Evolutionary conservation across 129 eudicot genomes (phyloP).

Genomic region (Flaveria bidentis): DNA sequence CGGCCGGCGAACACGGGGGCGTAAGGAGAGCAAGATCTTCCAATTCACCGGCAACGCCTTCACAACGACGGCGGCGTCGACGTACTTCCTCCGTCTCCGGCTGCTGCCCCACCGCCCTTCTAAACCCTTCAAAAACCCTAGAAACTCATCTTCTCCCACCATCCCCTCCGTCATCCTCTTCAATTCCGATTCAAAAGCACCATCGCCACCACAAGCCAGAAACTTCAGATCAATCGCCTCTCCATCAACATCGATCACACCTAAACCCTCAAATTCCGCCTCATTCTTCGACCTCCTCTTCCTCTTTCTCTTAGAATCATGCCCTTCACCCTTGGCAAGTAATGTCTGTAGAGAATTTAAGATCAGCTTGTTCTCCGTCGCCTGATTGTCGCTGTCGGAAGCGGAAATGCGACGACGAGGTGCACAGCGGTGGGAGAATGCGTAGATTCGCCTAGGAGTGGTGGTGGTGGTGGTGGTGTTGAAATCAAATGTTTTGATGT

Average conservation of each 20-base stretch:
- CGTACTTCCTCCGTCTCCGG: constrained; percentile 32
- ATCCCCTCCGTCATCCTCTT: constrained; percentile 16
- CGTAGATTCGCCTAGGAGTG: constrained; percentile 8
- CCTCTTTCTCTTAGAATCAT: constrained; percentile 19
- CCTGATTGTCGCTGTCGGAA: not conserved
- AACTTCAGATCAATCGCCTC: constrained; percentile 20
- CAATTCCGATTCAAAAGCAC: constrained; percentile 6
- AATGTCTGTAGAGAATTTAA: not conserved
- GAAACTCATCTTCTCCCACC: constrained; percentile 24
- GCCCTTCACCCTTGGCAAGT: not conserved
- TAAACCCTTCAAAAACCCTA: constrained; percentile 28
- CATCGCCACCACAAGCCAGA: constrained; percentile 12
- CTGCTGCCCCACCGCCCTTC: constrained; percentile 32
- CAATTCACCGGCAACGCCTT: constrained; percentile 28
- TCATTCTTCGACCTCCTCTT: constrained; percentile 9
- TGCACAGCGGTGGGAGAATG: constrained; percentile 16
- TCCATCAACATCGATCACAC: not conserved
- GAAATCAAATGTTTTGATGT: not conserved
- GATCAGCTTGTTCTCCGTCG: constrained; percentile 22
- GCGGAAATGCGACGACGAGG: constrained; percentile 6
- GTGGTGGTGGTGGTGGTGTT: not conserved
- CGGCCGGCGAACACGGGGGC: constrained; percentile 16
- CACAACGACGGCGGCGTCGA: constrained; percentile 11
- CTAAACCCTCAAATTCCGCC: constrained; percentile 5
- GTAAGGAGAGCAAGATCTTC: constrained; percentile 20